Evolutionary conservation across 352 stramenopile species (phyloP).

Genomic region (Pythium myriotylum): DNA sequence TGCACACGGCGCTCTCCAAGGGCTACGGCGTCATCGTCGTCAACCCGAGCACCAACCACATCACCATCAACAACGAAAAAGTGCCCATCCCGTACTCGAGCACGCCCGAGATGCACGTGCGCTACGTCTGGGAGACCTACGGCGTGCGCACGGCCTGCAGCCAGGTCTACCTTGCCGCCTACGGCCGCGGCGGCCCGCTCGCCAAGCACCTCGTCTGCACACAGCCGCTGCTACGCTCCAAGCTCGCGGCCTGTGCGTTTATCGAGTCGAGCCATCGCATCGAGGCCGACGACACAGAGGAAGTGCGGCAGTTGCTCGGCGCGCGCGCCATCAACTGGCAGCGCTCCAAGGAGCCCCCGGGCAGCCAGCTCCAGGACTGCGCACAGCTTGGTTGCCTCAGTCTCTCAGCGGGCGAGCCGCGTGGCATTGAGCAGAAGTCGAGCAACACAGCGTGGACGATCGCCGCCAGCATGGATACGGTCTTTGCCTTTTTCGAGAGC

Average conservation of each 20-base stretch:
- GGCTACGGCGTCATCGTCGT: constrained; percentile 82
- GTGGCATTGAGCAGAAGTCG: constrained; percentile 63
- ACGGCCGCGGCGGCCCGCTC: constrained; percentile 67
- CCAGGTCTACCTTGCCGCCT: constrained; percentile 83
- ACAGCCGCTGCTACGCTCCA: constrained; percentile 60
- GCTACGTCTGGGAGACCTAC: constrained; percentile 86
- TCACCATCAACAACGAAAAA: constrained; percentile 71
- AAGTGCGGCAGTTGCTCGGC: constrained; percentile 65
- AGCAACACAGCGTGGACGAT: constrained; percentile 87
- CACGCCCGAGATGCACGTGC: constrained; percentile 77
- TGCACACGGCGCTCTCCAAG: constrained; percentile 77
- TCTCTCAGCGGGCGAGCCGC: constrained; percentile 74
- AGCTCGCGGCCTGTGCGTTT: constrained; percentile 75
- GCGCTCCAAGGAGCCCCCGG: constrained; percentile 64
- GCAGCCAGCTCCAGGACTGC: constrained; percentile 71
- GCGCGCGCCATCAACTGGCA: constrained; percentile 85
- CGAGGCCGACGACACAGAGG: constrained; percentile 60
- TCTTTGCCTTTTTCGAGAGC: constrained; percentile 87
- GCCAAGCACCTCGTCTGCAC: constrained; percentile 79
- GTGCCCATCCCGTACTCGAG: constrained; percentile 76
- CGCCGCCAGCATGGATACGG: constrained; percentile 78
- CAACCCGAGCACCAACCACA: constrained; percentile 81
- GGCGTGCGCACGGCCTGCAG: constrained; percentile 63
- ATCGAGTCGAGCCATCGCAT: constrained; percentile 83
- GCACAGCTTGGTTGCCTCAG: constrained; percentile 75